Evolutionary conservation across 495 filamentous ascomycete genomes (phyloP).

Genomic region (Podospora pseudoanserina): DNA sequence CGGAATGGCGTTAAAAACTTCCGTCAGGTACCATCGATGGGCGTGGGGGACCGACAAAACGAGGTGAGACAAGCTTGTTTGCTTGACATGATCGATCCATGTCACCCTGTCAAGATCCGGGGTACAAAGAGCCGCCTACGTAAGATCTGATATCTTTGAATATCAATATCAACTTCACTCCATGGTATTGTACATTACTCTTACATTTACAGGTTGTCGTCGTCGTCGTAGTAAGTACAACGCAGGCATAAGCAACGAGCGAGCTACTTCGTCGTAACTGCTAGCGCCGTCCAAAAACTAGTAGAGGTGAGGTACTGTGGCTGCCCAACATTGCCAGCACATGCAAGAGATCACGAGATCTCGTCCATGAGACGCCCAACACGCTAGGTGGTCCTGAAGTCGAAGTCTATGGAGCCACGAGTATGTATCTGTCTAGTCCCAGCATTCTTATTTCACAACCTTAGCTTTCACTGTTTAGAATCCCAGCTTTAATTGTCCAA

Average conservation of each 20-base stretch:
- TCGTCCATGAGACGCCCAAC: background rate
- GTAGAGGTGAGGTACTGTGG: background rate
- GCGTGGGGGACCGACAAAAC: background rate
- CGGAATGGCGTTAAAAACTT: background rate
- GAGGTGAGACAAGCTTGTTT: background rate
- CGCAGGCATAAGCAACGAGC: too few species aligned
- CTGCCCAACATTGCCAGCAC: background rate
- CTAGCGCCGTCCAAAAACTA: background rate
- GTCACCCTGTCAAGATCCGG: background rate
- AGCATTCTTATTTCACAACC: too few species aligned
- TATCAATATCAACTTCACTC: background rate
- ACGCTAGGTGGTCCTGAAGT: background rate
- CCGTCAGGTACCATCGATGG: background rate
- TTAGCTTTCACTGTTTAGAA: too few species aligned
- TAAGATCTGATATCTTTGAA: background rate
- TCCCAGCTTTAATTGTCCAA: too few species aligned
- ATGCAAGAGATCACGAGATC: background rate
- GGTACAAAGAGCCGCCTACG: background rate
- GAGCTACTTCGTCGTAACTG: too few species aligned
- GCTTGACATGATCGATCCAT: background rate
- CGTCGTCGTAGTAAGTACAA: too few species aligned
- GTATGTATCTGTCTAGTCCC: too few species aligned
- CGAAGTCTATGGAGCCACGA: background rate
- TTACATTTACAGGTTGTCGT: background rate
- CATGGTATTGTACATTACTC: background rate